Evolutionary conservation across 371 early-diverging fungal genomes (phyloP).

Genomic region (Mucor irregularis): DNA sequence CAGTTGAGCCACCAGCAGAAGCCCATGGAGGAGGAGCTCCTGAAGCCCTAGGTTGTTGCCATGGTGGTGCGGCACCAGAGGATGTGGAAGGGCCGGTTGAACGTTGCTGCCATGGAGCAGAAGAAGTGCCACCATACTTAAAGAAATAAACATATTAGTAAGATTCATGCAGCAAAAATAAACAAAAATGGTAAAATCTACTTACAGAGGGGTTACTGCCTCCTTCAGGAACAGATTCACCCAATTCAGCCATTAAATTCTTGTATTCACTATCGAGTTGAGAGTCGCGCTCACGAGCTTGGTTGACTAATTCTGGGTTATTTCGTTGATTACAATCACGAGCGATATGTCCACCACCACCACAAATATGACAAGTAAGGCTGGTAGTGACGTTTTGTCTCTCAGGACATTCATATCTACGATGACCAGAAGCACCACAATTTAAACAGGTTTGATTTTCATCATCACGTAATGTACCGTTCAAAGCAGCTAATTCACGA

Average conservation of each 20-base stretch:
- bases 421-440: constrained; percentile 92
- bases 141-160: neutral
- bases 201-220: constrained; percentile 15
- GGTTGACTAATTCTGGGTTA: constrained; percentile 71
- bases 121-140: constrained; percentile 6
- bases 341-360: constrained; percentile 90
- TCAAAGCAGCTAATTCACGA: constrained; percentile 92
- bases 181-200: neutral
- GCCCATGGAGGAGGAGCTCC: constrained; percentile 27
- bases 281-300: constrained; percentile 75
- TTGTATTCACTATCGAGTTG: constrained; percentile 88
- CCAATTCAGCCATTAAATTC: constrained; percentile 89
- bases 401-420: constrained; percentile 92
- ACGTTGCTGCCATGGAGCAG: constrained; percentile 60
- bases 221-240: constrained; percentile 62
- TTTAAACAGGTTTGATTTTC: constrained; percentile 93
- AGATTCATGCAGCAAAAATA: constrained; percentile 20
- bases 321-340: constrained; percentile 82
- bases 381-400: constrained; percentile 82
- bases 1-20: constrained; percentile 10
- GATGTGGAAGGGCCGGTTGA: constrained; percentile 18
- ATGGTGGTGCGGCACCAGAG: constrained; percentile 34
- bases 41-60: constrained; percentile 29
- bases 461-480: constrained; percentile 95
- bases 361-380: constrained; percentile 89